These are phyloP conservation scores for Albifimbria verrucaria DNA, from an alignment of 2,329 filamentous ascomycete species.

Conservation along the genomic window DNA sequence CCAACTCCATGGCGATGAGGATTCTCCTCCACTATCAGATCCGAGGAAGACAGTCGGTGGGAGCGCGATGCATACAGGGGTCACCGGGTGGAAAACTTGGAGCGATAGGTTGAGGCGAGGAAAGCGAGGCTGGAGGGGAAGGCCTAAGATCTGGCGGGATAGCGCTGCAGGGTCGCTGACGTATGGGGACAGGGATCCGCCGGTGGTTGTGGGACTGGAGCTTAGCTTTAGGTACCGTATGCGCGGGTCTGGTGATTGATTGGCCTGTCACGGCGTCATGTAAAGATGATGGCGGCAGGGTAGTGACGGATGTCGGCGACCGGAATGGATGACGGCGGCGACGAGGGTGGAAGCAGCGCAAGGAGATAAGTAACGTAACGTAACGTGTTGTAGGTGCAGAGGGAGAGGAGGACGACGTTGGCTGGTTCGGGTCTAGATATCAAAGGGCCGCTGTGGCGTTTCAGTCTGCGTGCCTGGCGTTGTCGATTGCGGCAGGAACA, in stretches of 20 bases:
- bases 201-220: no score
- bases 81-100: no score
- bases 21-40: neutral
- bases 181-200: neutral
- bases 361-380: neutral
- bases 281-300: no score
- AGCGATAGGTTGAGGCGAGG: no score
- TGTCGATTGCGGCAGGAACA: neutral
- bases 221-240: no score
- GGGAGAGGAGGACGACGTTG: neutral
- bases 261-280: no score
- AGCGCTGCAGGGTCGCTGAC: neutral
- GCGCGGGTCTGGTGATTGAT: no score
- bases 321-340: neutral
- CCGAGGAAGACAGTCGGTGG: neutral
- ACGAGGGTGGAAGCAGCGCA: neutral
- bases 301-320: neutral
- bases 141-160: neutral
- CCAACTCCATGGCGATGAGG: slow-evolving; percentile 34
- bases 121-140: no score
- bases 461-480: neutral
- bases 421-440: neutral
- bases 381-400: no score
- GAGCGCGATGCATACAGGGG: no score
- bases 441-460: neutral